Evolutionary conservation across 306 rosid genomes (phyloP), one percentile per base, ranked within the genome.

Genomic region (Citrullus mucosospermus): DNA sequence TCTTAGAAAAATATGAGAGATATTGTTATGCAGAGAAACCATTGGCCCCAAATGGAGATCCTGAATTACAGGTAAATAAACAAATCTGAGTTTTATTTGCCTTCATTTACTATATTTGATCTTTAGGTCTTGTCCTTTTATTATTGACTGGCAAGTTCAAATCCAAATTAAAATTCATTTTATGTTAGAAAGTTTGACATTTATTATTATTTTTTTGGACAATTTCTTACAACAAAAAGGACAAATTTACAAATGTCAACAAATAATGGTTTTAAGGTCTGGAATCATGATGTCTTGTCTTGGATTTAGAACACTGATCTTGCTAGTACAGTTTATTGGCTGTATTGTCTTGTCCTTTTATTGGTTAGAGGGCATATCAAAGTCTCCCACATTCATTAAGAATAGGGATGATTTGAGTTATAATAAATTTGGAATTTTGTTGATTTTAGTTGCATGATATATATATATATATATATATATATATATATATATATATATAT

Each of bases 1-100:
- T 86, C 56, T 79, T 93, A 77, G 96, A 91, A 79, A 80, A 89
- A 72, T 91, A 91, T 54, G 97, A 91, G 72, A 84, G 88, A 68
- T 83, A 84, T 50, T 41, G 88, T 6, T 63, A 56, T 36, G 78
- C 85, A 17, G 87, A 85, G 70, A 76, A 77, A 68, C 85, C 78
- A 11, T 12, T 78, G 50, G 80, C 48, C 28, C 53, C 79, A 50
- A 73, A 30, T 68, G 17, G 57, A 59, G 76, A 69, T 65, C 78
- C 79, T 57, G 87, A 85, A 77, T 46, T 84, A 13, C 87, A 93
- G 92, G 97, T 93, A 83, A 71, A 48, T 3, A 16, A 9, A 56
- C 22, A 14, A 18, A 18, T 17, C 39, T 59, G 10, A 43, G 3
- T 11, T 55, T 36, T 16, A 55, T 54, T 44, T 69, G 0, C 20